Base-by-base conservation (phyloP, 805 yeast species). In the Saturnispora gosingensis region DNA sequence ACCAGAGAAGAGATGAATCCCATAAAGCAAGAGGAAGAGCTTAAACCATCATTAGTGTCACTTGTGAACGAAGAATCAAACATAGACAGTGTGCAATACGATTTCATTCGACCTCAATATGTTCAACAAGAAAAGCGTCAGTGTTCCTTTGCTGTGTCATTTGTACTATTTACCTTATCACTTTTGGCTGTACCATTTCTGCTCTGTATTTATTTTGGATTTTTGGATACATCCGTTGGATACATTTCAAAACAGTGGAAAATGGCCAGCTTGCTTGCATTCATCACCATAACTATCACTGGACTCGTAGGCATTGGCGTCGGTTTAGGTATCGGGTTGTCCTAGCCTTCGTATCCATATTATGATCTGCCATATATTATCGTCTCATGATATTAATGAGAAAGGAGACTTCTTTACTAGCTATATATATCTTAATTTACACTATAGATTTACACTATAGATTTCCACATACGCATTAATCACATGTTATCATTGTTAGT, bases 311-410 rank as follows among this genome's bases (percentile, higher is more conserved):
- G 63, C 5, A 46, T 62, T 11, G 59, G 55, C 1, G 59, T 64
- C 28, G 68, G 64, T 2, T 49, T 65, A 8, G 68, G 63, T 2
- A 51, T 61, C 32, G 67, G 67, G 2, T 30, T 61, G 22, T 49
- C 52, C 8, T 51, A 49, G 25, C 9, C 27, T 5, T 20, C 22
- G 10, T 18, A 38, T 8, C n/a, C 11, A 35, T 8, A 5, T 8
- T n/a, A 15, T 10, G 20, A 6, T 10, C 7, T 34, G 15, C 18
- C 18, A 35, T n/a, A 15, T 35, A n/a, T 15, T 35, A 30, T 30
- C 15, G 13, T 30, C 34, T 30, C 15, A 10, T 11, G 34, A 30
- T 30, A 30, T 11, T 13, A 6, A 10, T 11, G 2, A 13, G 9
- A 7, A 9, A 10, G 15, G 34, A 3, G 11, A 13, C 34, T 30